Percentiles rank a stretch among this genome's conserved stretches.
Conservation (phyloP, 202 grass and related monocot genomes). For the Setaria viridis region DNA sequence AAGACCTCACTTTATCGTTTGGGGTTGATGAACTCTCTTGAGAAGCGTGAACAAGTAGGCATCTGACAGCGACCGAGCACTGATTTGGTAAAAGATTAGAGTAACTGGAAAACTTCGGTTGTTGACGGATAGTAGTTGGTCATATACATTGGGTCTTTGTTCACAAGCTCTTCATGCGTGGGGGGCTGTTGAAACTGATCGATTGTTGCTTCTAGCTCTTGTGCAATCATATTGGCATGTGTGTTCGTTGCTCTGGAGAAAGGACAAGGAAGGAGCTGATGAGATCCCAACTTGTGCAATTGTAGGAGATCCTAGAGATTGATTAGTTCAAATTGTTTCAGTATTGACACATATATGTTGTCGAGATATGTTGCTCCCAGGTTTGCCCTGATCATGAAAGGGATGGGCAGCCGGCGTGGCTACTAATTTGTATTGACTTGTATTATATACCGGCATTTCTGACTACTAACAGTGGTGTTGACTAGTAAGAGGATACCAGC, state of each 20-base stretch:
- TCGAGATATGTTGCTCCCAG: slow-evolving; percentile 28
- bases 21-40: not conserved
- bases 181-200: not conserved
- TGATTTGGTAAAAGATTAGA: slow-evolving; percentile 28
- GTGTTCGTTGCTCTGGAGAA: slow-evolving; percentile 21
- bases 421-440: slow-evolving; percentile 30
- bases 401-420: not conserved
- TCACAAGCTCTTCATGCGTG: slow-evolving; percentile 3
- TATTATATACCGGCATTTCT: slow-evolving; percentile 26
- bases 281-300: not conserved
- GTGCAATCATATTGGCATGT: not conserved
- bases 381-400: not conserved
- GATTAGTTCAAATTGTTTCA: slow-evolving; percentile 23
- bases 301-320: slow-evolving; percentile 10
- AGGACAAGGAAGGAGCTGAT: slow-evolving; percentile 7
- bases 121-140: slow-evolving; percentile 39
- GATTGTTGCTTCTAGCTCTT: not conserved
- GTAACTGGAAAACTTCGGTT: not conserved
- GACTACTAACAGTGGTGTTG: not conserved
- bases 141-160: slow-evolving; percentile 2
- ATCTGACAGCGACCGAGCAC: not conserved
- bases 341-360: not conserved
- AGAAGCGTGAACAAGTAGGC: not conserved
- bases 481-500: slow-evolving; percentile 21
- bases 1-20: slow-evolving; percentile 13